phyloP scores from a whole-genome alignment of 139 green algal genomes.

The Micractinium conductrix region DNA sequence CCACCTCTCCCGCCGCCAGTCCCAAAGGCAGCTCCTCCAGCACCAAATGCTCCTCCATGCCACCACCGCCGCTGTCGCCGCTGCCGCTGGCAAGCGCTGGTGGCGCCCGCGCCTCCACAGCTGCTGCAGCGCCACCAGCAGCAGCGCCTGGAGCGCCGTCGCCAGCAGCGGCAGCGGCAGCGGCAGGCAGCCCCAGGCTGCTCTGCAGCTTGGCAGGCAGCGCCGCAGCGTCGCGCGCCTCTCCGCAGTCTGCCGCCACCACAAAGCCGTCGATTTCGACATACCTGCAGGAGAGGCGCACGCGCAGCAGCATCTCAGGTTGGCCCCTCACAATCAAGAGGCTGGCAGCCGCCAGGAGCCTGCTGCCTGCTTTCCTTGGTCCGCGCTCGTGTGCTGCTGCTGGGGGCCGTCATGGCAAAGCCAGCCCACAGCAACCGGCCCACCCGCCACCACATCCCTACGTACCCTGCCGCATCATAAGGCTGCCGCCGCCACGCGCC shows the following conservation, averaged over 20 bases:
- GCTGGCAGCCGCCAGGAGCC: too few relatives aligned
- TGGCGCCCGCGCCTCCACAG: not conserved
- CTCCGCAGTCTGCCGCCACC: slow-evolving; percentile 25
- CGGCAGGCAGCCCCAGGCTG: not conserved
- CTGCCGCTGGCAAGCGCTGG: not conserved
- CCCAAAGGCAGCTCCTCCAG: not conserved
- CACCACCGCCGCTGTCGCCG: not conserved
- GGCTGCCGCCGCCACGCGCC: slow-evolving; percentile 24
- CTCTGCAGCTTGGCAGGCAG: slow-evolving; percentile 19
- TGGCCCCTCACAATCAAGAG: too few relatives aligned
- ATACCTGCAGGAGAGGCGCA: too few relatives aligned
- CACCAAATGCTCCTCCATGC: not conserved
- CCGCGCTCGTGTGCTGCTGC: too few relatives aligned
- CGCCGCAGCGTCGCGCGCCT: not conserved
- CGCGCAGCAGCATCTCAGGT: too few relatives aligned
- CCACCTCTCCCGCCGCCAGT: slow-evolving; percentile 9
- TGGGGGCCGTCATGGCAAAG: too few relatives aligned
- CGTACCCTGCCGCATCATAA: not conserved
- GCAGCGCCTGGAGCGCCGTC: not conserved
- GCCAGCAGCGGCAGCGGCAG: not conserved
- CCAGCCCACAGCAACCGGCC: too few relatives aligned
- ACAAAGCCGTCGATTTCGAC: slow-evolving; percentile 20
- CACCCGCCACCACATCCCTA: too few relatives aligned
- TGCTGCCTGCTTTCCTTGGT: too few relatives aligned
- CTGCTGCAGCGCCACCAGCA: not conserved